Evolutionary conservation across 176 grass and related monocot genomes (phyloP).

Genomic region (Aegilops longissima): DNA sequence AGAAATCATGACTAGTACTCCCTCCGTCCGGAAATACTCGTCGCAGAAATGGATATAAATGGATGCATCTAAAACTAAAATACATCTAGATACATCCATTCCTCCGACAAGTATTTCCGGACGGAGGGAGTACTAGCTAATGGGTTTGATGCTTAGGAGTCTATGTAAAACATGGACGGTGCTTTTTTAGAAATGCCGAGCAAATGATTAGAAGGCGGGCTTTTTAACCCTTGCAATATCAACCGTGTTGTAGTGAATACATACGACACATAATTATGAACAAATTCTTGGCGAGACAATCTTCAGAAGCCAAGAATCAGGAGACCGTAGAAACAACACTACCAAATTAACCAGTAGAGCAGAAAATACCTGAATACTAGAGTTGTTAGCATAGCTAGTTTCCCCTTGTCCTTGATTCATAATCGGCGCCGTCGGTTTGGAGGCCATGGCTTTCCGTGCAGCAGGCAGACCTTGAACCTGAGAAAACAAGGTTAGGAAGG

Average conservation of each 20-base stretch:
- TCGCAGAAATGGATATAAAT: too few relatives aligned
- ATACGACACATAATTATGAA: not conserved
- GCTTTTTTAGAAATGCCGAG: too few relatives aligned
- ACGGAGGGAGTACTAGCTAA: too few relatives aligned
- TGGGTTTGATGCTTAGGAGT: too few relatives aligned
- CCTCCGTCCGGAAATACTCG: too few relatives aligned
- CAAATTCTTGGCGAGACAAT: not conserved
- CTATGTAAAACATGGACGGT: too few relatives aligned
- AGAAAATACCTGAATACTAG: constrained; percentile 1
- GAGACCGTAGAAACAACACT: not conserved
- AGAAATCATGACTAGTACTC: too few relatives aligned
- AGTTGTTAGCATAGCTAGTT: constrained; percentile 20
- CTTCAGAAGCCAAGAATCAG: not conserved
- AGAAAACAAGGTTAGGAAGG: not conserved
- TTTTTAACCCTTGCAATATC: too few relatives aligned
- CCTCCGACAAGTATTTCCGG: too few relatives aligned
- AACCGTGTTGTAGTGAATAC: not conserved
- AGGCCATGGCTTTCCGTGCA: not conserved
- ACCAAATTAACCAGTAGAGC: not conserved
- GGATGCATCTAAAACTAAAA: too few relatives aligned
- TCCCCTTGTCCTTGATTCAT: constrained; percentile 19
- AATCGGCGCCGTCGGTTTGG: not conserved
- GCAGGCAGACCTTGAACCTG: not conserved
- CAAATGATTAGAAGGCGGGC: too few relatives aligned
- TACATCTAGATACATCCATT: too few relatives aligned